These are phyloP conservation scores for Dioscorea alata DNA, from an alignment of 106 monocot genomes.

Conservation along the genomic window DNA sequence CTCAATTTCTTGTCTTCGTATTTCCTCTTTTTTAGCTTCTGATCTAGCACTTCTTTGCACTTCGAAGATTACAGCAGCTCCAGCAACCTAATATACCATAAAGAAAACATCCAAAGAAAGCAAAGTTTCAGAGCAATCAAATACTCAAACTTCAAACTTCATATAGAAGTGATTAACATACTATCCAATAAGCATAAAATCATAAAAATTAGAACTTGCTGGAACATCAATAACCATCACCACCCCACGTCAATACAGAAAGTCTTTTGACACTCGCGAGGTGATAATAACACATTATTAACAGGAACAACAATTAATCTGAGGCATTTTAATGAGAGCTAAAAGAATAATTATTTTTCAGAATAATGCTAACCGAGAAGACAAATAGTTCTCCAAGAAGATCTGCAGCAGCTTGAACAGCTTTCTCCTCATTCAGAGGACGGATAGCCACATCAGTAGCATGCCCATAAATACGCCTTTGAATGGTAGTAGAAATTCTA, in stretches of 20 bases:
- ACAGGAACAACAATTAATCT: background rate
- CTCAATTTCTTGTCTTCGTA: constrained; percentile 62
- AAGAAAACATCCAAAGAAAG: no score
- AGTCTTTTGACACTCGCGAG: no score
- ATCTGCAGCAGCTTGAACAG: constrained; percentile 87
- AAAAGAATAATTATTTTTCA: background rate
- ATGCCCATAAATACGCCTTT: constrained; percentile 83
- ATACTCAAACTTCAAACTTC: no score
- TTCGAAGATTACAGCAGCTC: constrained; percentile 67
- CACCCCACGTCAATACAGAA: no score
- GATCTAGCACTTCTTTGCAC: constrained; percentile 95
- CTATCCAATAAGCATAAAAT: no score
- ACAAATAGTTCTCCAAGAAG: constrained; percentile 81
- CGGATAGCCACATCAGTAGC: constrained; percentile 76
- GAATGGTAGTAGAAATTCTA: constrained; percentile 71
- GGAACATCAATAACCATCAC: no score
- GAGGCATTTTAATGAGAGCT: background rate
- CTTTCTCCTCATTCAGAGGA: constrained; percentile 90
- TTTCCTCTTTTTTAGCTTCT: constrained; percentile 86
- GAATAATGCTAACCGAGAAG: constrained; percentile 44
- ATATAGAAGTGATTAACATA: no score
- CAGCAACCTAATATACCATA: constrained; percentile 57
- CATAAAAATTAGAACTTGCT: no score
- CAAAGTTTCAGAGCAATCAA: no score
- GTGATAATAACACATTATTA: no score